Percentiles rank a stretch among this genome's conserved stretches.
Conservation (phyloP, 176 grass and related monocot genomes). For the Eragrostis nindensis region DNA sequence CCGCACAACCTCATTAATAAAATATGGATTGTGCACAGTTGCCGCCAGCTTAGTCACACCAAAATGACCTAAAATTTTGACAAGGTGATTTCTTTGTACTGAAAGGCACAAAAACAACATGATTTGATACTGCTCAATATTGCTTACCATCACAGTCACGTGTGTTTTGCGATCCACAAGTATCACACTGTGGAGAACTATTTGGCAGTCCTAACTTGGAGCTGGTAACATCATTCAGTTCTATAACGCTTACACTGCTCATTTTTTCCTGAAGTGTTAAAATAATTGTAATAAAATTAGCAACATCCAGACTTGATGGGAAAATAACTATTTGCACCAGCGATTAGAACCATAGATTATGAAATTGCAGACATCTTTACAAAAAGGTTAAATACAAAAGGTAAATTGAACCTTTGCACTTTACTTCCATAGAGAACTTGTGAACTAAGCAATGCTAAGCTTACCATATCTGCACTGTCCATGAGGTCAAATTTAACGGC, state of each 20-base stretch:
- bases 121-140: slow-evolving; percentile 15
- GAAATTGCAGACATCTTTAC: background rate
- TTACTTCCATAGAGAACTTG: background rate
- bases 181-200: slow-evolving; percentile 57
- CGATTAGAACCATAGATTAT: background rate
- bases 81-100: slow-evolving; percentile 23
- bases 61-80: slow-evolving; percentile 72
- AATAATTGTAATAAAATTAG: slow-evolving; percentile 12
- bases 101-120: slow-evolving; percentile 20
- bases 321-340: background rate
- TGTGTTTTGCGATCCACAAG: slow-evolving; percentile 62
- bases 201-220: slow-evolving; percentile 83
- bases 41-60: slow-evolving; percentile 73
- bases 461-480: slow-evolving; percentile 87
- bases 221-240: slow-evolving; percentile 73
- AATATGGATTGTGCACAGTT: slow-evolving; percentile 77
- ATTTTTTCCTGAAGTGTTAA: slow-evolving; percentile 69
- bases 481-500: slow-evolving; percentile 73
- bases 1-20: slow-evolving; percentile 72
- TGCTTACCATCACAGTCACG: slow-evolving; percentile 79
- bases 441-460: slow-evolving; percentile 12
- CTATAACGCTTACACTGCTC: slow-evolving; percentile 57
- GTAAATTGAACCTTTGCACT: slow-evolving; percentile 2
- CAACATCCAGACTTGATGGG: background rate
- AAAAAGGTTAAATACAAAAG: background rate